These are phyloP conservation scores for Ustilago hordei DNA, from an alignment of 1,284 basidiomycete genomes.

Conservation along the genomic window DNA sequence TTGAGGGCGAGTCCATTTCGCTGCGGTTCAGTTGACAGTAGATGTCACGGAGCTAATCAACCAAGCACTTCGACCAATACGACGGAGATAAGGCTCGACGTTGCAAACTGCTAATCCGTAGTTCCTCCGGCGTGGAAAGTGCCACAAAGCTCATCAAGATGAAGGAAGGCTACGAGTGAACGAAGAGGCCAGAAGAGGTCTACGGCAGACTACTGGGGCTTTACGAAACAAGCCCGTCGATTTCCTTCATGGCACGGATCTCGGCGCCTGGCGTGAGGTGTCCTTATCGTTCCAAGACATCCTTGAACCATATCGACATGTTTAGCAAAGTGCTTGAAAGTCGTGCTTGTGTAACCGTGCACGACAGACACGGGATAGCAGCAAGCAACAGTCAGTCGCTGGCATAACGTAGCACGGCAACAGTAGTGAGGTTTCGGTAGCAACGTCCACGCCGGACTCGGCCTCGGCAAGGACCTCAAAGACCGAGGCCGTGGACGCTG, in stretches of 20 bases:
- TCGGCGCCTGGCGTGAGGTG: no score
- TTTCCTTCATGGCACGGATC: neutral
- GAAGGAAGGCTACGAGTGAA: neutral
- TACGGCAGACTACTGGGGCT: no score
- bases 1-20: neutral
- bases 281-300: no score
- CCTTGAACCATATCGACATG: no score
- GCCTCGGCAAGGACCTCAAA: no score
- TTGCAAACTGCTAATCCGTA: no score
- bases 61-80: no score
- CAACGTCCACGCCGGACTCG: neutral
- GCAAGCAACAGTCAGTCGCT: neutral
- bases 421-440: neutral
- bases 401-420: neutral
- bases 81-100: no score
- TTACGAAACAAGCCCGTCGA: no score
- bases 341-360: slow-evolving; percentile 1
- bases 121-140: neutral
- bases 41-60: neutral
- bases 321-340: no score
- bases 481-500: no score
- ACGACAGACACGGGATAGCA: neutral
- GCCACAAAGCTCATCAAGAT: neutral
- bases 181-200: neutral
- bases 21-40: neutral